Base-by-base conservation (phyloP, 1,284 basidiomycete species). In the Microbotryum intermedium region DNA sequence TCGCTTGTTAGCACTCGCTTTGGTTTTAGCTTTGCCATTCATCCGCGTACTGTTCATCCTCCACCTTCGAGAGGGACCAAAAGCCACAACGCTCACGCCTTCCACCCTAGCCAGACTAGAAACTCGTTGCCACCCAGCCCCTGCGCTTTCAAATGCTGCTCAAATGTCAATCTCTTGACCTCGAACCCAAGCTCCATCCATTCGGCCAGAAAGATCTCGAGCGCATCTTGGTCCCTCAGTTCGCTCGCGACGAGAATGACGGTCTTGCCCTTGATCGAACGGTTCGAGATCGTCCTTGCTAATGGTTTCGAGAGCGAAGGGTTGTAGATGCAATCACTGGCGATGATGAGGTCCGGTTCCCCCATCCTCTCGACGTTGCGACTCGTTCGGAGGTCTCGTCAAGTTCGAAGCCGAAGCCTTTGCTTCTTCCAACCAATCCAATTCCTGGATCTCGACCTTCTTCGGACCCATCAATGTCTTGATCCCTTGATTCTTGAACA, bases 241-340 rank as follows among this genome's bases (percentile, higher is more conserved):
- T 65, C 66, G 21, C 53, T 54, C 9, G 54, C 60, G 1, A 68
- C 60, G 3, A 70, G n/a, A 4, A 66, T 55, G 29, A 60, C 42
- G 9, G 56, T 51, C 4, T 55, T 49, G 23, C 55, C 61, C 16
- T 44, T 18, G 0, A 6, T n/a, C 7, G 69, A 34, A n/a, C 46
- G 49, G 3, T 49, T 48, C 3, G 58, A 34, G 30, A 70, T 57
- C 10, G 66, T 64, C 1, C 54, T 57, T 1, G 60, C 57, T 6
- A 70, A 60, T 8, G 66, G 58, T 0, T 42, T 50, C 0, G 63
- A 51, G 8, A 70, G 55, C 2, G 56, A 46, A 6, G 67, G 65
- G 53, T 70, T 68, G 65, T 67, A 70, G 44, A 70, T 51, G 30
- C 67, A 68, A 34, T 70, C 69, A 11, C 52, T 44, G 3, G 65